Evolutionary conservation across 805 yeast genomes (phyloP).

Genomic region (Candida vartiovaarae): DNA sequence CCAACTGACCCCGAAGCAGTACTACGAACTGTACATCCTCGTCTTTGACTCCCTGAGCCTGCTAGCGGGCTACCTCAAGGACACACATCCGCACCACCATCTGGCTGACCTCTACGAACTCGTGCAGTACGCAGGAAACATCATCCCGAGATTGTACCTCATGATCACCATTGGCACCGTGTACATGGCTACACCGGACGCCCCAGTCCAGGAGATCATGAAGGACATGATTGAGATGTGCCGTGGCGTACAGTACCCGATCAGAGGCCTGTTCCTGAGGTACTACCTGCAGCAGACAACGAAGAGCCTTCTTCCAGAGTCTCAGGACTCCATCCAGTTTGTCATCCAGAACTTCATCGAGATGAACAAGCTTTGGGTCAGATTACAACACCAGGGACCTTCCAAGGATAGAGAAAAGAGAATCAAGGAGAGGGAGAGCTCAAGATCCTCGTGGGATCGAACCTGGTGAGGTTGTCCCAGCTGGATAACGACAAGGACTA

Average conservation of each 20-base stretch:
- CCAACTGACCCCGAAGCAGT: constrained; percentile 76
- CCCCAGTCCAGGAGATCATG: constrained; percentile 80
- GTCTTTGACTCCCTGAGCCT: constrained; percentile 76
- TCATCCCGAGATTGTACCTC: constrained; percentile 83
- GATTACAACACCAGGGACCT: constrained; percentile 94
- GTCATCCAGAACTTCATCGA: constrained; percentile 85
- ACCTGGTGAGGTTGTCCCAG: constrained; percentile 82
- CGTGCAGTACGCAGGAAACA: constrained; percentile 93
- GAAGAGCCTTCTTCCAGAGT: constrained; percentile 36
- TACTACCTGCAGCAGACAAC: constrained; percentile 84
- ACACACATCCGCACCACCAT: constrained; percentile 61
- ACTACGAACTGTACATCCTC: constrained; percentile 83
- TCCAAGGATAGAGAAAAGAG: constrained; percentile 72
- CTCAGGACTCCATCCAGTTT: constrained; percentile 68
- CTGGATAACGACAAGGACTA: constrained; percentile 58
- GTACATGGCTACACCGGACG: constrained; percentile 67
- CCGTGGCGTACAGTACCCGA: constrained; percentile 93
- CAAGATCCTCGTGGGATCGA: constrained; percentile 88
- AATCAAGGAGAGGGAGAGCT: constrained; percentile 75
- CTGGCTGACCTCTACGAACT: constrained; percentile 87
- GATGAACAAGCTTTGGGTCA: constrained; percentile 97
- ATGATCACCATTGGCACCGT: constrained; percentile 95
- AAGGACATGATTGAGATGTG: constrained; percentile 98
- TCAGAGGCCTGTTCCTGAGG: constrained; percentile 83
- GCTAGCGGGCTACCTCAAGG: constrained; percentile 57